Conservation (phyloP, 768 basidiomycete genomes). For the Tylopilus sp. region DNA sequence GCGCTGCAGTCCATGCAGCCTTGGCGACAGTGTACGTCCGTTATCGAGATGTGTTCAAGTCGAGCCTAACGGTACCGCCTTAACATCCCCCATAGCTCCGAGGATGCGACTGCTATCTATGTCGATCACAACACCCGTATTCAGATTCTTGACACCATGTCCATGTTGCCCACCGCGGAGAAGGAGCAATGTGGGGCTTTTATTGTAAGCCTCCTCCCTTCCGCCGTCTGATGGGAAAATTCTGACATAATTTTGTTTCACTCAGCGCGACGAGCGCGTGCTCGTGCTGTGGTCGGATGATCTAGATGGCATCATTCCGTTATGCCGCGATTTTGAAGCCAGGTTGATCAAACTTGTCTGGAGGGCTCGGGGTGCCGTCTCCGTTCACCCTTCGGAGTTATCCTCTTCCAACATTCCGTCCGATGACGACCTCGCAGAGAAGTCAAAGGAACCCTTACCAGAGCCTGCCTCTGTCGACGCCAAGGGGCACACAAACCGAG, state of each 20-base stretch:
- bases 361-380: slow-evolving; percentile 42
- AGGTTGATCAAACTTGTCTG: slow-evolving; percentile 82
- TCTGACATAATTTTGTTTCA: slow-evolving; percentile 2
- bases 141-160: slow-evolving; percentile 74
- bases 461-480: slow-evolving; percentile 11
- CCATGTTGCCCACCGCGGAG: slow-evolving; percentile 68
- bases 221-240: not conserved
- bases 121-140: slow-evolving; percentile 80
- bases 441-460: slow-evolving; percentile 27
- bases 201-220: slow-evolving; percentile 46
- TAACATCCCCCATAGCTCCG: slow-evolving; percentile 42
- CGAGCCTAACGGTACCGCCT: not conserved
- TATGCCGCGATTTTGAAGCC: slow-evolving; percentile 65
- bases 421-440: slow-evolving; percentile 54
- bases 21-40: slow-evolving; percentile 58
- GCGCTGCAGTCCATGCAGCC: slow-evolving; percentile 76
- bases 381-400: slow-evolving; percentile 33
- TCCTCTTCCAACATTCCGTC: slow-evolving; percentile 49
- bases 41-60: not conserved
- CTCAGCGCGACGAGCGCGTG: slow-evolving; percentile 75
- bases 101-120: slow-evolving; percentile 58
- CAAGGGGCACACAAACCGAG: not conserved
- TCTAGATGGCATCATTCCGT: slow-evolving; percentile 72
- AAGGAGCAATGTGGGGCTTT: slow-evolving; percentile 92
- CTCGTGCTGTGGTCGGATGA: slow-evolving; percentile 83